Evolutionary conservation across 129 eudicot genomes (phyloP).

Genomic region (Calendula officinalis): DNA sequence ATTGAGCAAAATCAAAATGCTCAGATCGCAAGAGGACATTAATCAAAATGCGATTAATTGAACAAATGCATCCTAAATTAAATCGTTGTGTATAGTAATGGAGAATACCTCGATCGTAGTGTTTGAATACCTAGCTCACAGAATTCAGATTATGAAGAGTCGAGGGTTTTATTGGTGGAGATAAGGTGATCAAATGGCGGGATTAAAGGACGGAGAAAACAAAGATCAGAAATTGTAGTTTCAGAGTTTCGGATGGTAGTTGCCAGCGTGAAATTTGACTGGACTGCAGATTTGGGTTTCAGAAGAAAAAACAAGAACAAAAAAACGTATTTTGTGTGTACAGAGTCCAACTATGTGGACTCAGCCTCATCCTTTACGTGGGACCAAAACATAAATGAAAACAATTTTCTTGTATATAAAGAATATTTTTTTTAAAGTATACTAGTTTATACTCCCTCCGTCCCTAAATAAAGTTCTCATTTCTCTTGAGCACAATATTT

Average conservation of each 20-base stretch:
- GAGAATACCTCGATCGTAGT: constrained; percentile 15
- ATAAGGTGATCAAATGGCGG: not conserved
- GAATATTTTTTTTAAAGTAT: too few relatives aligned
- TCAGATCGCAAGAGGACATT: not conserved
- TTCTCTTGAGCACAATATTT: too few relatives aligned
- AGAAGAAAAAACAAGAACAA: not conserved
- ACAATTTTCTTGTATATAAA: too few relatives aligned
- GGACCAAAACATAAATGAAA: too few relatives aligned
- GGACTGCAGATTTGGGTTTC: not conserved
- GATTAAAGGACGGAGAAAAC: not conserved
- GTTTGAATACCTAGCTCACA: not conserved
- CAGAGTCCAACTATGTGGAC: constrained; percentile 19
- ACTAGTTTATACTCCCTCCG: too few relatives aligned
- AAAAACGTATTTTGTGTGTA: not conserved
- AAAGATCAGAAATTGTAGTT: constrained; percentile 17
- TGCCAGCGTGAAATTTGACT: not conserved
- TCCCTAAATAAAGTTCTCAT: too few relatives aligned
- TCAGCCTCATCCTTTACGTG: not conserved
- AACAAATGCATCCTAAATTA: not conserved
- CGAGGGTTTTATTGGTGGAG: not conserved
- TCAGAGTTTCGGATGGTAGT: not conserved
- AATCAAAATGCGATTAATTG: not conserved
- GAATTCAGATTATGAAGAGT: not conserved
- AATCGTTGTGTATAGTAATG: not conserved
- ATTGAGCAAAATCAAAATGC: not conserved